Evolutionary conservation across 352 stramenopile genomes (phyloP), one percentile per base, ranked within the genome.

Genomic region (Phytophthora pisi): DNA sequence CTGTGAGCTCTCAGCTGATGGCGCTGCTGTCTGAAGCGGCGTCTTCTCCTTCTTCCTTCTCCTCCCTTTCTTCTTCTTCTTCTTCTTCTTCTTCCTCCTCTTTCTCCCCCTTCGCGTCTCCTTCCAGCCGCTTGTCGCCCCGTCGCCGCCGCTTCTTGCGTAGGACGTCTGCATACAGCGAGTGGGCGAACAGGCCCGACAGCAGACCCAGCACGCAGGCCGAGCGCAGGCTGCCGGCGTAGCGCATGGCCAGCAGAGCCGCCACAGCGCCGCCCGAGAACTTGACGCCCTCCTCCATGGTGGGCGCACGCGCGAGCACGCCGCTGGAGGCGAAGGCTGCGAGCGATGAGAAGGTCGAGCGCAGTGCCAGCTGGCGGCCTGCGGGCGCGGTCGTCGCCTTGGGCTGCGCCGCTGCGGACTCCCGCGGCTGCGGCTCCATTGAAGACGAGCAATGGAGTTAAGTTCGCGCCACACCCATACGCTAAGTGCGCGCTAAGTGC

Each of bases 161-260:
- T 52, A 92, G 60, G 57, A 92, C 82, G 36, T 92, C 84, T 1
- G 81, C 84, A 57, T 91, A 92, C 18, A 93, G 57, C 31, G 82
- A 91, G 60, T 93, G 85, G 3, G 82, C 76, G 47, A 91, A 86
- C 38, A 93, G 69, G 11, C 85, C 85, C 0, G 82, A 83, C 31
- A 93, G 62, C 18, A 93, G 45, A 1, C 85, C 85, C 26, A 91
- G 62, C 23, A 88, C 57, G 28, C 75, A 83, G 36, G 85, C 85
- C 1, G 85, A 84, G 46, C 78, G 82, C 36, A 93, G 57, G 47
- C 85, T 93, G 26, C 77, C 70, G 8, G 85, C 75, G 57, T 82
- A 91, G 52, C 82, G 79, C 58, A 88, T 72, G 18, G 85, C 85
- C 47, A 88, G 47, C 47, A 90, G 52, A 54, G 79, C 79, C 5